Base-by-base conservation (phyloP, 129 eudicot species). In the Helianthus tuberosus region DNA sequence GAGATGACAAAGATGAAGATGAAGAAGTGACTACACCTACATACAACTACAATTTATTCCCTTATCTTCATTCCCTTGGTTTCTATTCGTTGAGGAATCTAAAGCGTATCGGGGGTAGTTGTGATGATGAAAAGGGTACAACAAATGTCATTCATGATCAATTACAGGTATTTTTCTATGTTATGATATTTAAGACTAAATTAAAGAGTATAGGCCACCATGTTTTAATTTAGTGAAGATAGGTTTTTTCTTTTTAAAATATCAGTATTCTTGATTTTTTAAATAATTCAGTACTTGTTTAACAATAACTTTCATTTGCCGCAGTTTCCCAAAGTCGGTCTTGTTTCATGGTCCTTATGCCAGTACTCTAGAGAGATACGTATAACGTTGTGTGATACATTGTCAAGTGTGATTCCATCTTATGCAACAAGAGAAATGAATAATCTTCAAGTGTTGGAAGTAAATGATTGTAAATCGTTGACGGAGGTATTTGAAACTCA, bases 331-430 rank as follows among this genome's bases (percentile, higher is more conserved):
- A 8, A 43, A 6, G 47, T 43, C 47, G 10, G 47, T 43, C 10
- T 14, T 50, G 17, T 55, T 0, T 43, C 69, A n/a, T 53, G 32
- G 62, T 15, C 29, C 12, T 20, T 54, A 54, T 54, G 29, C 5
- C 3, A 8, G 23, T 8, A 17, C 29, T 6, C 12, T 54, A 8
- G 9, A 53, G 59, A 15, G 59, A 53, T 16, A 16, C 2, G 6
- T 6, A 53, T 53, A 53, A 5, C 2, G 0, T 13, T 1, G 0
- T 55, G 62, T 55, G 3, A 17, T 17, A 12, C 11, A 8, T 11
- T 55, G 16, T 55, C 35, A 55, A 55, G 61, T 55, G 61, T 55
- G 61, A 9, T 55, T 55, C 61, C 61, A 55, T 55, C 29, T 55
- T 55, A 20, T 17, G 61, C 13, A 3, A 11, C 3, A 55, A 11